Base-by-base conservation (phyloP, 345 rosid genomes). In the Populus tremula region DNA sequence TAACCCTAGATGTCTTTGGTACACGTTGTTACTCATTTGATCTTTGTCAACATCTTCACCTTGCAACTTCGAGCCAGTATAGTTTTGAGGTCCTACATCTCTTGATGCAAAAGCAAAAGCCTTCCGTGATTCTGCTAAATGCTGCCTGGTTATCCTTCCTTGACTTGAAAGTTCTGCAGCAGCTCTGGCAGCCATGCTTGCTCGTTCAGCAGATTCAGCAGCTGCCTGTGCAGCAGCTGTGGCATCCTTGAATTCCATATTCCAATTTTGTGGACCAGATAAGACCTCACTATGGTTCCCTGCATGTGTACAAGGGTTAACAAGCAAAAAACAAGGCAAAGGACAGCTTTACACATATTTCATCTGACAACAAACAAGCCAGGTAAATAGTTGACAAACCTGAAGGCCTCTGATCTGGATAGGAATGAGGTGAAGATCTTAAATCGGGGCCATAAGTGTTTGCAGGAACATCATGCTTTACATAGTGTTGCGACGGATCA, bases 121-220 rank as follows among this genome's bases (percentile, higher is more conserved):
- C 63, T 67, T 75, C 14, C 20, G 84, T 27, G 89, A 78, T 61
- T 84, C 90, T 56, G 85, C 59, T 17, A 90, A 72, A 79, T 85
- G 59, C 69, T 85, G 93, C 76, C 76, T 61, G 45, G 65, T 77
- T 65, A 73, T 53, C 83, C 84, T 87, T 76, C 81, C 97, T 72
- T 71, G 91, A 76, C 89, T 89, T 62, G 98, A 90, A 81, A 96
- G 93, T 79, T 93, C 91, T 41, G 96, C 99, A 81, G 98, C 99
- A 25, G 94, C 97, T 78, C 92, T 85, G 38, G 99, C 98, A 84
- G 99, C 99, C 86, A 92, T 87, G 82, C 97, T 92, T 6, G 99
- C 98, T 84, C 87, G 89, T 86, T 96, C 99, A 39, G 98, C 99
- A 82, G 99, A 90, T 83, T 96, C 97, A 75, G 97, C 99, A 69